Evolutionary conservation across 768 basidiomycete genomes (phyloP), one percentile per base, ranked within the genome.

Genomic region (Collybia sordida): DNA sequence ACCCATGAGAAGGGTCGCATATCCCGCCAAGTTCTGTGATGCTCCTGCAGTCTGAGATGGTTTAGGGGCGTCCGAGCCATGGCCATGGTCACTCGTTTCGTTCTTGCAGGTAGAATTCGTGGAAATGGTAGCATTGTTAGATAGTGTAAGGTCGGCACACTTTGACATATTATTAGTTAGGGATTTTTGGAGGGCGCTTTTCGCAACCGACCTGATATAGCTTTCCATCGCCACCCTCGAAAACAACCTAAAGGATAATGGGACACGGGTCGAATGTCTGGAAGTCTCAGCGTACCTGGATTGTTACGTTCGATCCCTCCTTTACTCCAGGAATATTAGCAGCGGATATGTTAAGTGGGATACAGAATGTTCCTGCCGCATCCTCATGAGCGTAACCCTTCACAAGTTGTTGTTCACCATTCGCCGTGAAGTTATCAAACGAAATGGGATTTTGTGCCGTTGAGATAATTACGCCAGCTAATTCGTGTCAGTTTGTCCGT

Each of bases 131-230:
- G 68, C 72, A 64, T 69, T 78, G 11, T 69, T 72, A 35, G 81
- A 74, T 21, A 93, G 72, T 23, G 85, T 81, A 51, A 92, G 68
- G 65, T 92, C 91, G 37, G 90, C 76, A 63, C 89, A 92, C 86
- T 50, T 12, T 31, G 31, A 38, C 35, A 12, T 2, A 15, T 44
- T 7, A 15, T 21, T 41, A 22, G 21, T 41, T 37, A 3, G 22
- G 17, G 34, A 22, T n/a, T 3, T 11, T 31, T 31, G 9, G 9
- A 31, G 14, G 31, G 9, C 31, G 31, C 3, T 12, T 31, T 31
- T 14, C 9, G 14, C 31, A 3, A 31, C 31, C 14, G 31, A 81
- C 85, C 76, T 89, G 85, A 67, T 79, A 89, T 15, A 91, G 75
- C 28, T 65, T 52, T 28, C 83, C 86, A 60, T 91, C 88, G 23